These are phyloP conservation scores for Gonium pectorale DNA, from an alignment of 139 green algal genomes.

Conservation along the genomic window DNA sequence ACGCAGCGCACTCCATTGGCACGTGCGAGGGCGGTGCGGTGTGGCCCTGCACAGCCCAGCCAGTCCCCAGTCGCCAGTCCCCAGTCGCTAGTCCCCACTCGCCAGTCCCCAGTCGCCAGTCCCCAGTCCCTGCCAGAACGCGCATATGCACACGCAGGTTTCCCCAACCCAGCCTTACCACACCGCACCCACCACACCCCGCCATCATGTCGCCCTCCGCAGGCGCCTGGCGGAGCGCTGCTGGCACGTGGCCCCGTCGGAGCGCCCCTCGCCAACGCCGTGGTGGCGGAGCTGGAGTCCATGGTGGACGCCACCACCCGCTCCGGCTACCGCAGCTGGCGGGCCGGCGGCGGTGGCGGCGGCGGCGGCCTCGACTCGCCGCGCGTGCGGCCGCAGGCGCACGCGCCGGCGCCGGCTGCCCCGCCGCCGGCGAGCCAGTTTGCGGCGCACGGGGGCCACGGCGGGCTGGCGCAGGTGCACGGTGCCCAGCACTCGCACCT, in stretches of 20 bases:
- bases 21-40: no score
- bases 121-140: no score
- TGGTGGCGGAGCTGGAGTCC: conserved; percentile 29
- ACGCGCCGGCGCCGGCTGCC: not conserved
- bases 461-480: no score
- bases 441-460: no score
- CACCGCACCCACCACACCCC: not conserved
- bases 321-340: not conserved
- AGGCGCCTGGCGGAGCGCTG: conserved; percentile 44
- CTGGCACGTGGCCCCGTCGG: conserved; percentile 14
- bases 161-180: no score
- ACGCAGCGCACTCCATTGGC: not conserved
- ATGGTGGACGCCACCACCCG: conserved; percentile 13
- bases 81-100: no score
- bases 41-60: no score
- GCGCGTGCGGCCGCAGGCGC: not conserved
- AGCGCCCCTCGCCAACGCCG: not conserved
- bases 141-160: not conserved
- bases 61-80: no score
- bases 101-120: no score
- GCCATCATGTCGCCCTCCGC: not conserved
- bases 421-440: not conserved
- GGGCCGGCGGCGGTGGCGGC: not conserved
- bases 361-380: not conserved
- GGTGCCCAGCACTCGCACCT: not conserved